These are phyloP conservation scores for Cystobasidium onofrii DNA, from an alignment of 768 basidiomycete genomes.

Conservation along the genomic window DNA sequence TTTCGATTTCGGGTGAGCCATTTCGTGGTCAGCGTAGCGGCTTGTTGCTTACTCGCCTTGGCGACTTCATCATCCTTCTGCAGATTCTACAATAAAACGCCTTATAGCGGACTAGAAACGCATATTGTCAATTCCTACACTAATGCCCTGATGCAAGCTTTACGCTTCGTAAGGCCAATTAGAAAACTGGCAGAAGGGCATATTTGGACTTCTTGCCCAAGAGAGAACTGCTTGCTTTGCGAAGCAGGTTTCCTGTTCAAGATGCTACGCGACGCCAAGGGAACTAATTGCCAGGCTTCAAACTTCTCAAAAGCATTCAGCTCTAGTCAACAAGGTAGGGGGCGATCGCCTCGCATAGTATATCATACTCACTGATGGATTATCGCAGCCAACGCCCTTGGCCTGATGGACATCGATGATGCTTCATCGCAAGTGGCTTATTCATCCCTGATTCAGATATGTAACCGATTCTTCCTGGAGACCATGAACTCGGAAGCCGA, in stretches of 20 bases:
- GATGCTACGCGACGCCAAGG: constrained; percentile 91
- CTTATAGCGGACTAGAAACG: constrained; percentile 85
- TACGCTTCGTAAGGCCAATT: constrained; percentile 74
- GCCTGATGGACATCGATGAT: constrained; percentile 74
- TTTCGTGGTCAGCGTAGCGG: neutral
- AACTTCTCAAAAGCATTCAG: constrained; percentile 95
- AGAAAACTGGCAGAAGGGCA: constrained; percentile 79
- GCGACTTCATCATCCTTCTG: neutral
- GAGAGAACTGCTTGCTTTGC: constrained; percentile 88
- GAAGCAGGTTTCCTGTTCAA: constrained; percentile 88
- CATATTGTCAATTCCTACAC: constrained; percentile 97
- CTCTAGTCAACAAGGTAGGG: constrained; percentile 69
- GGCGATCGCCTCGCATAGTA: neutral
- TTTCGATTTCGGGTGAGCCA: constrained; percentile 81
- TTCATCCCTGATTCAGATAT: constrained; percentile 80
- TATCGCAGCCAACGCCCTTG: constrained; percentile 58
- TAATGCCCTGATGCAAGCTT: constrained; percentile 77
- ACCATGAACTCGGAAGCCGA: constrained; percentile 57
- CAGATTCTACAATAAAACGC: constrained; percentile 88
- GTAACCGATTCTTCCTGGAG: constrained; percentile 88
- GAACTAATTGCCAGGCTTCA: constrained; percentile 89
- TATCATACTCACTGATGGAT: no score
- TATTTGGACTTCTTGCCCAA: constrained; percentile 73
- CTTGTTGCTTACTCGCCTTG: no score
- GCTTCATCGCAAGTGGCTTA: constrained; percentile 54